Percentiles rank a stretch among this genome's conserved stretches.
These are phyloP conservation scores for Metschnikowia aberdeeniae DNA, from an alignment of 805 yeast genomes.

Conservation along the genomic window DNA sequence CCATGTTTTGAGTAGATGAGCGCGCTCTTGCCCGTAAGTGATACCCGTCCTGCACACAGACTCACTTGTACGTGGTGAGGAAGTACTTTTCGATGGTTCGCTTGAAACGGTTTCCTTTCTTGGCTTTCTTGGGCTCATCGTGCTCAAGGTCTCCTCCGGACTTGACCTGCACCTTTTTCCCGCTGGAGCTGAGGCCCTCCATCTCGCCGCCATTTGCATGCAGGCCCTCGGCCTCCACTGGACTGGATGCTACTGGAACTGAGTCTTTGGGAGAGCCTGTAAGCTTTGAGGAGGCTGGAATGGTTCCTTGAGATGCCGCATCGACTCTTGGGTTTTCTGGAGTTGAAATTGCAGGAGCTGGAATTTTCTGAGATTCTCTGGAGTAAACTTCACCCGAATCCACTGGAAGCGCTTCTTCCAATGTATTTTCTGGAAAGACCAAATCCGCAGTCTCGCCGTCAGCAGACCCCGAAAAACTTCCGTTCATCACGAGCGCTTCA, in stretches of 20 bases:
- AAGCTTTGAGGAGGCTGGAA: too few species aligned
- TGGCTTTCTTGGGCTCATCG: neutral
- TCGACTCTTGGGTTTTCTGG: too few species aligned
- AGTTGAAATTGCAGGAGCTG: too few species aligned
- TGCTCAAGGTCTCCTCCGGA: neutral
- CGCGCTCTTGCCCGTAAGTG: neutral
- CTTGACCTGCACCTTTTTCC: neutral
- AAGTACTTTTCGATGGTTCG: conserved; percentile 28
- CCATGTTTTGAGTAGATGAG: neutral
- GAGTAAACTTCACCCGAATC: neutral
- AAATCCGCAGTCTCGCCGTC: neutral
- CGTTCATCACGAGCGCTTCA: neutral
- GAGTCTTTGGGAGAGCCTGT: too few species aligned
- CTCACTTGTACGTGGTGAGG: conserved; percentile 22
- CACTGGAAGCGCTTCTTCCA: neutral
- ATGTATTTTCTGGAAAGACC: neutral
- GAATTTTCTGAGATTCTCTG: neutral
- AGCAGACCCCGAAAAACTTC: neutral
- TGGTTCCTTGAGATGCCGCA: too few species aligned
- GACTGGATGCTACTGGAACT: too few species aligned
- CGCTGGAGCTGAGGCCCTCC: neutral
- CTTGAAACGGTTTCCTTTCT: conserved; percentile 18
- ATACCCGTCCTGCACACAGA: neutral
- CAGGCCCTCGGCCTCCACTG: neutral
- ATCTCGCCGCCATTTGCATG: neutral